Base-by-base conservation (phyloP, 768 basidiomycete genomes). In the Suillus bovinus region DNA sequence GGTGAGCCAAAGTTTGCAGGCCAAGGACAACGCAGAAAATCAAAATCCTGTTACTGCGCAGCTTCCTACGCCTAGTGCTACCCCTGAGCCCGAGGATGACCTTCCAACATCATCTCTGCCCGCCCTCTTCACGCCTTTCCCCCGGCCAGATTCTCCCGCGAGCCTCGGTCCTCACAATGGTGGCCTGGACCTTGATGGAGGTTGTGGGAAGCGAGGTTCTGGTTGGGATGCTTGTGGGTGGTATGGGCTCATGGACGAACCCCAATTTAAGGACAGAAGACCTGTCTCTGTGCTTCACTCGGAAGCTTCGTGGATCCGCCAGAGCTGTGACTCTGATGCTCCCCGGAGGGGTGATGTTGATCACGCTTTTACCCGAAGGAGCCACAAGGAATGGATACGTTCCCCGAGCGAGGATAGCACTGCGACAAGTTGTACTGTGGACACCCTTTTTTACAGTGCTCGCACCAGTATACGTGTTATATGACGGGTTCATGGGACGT, bases 211-310 rank as follows among this genome's bases (percentile, higher is more conserved):
- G 54, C 74, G 73, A 27, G 73, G 69, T 4, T 74, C 73, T 29
- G 73, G 73, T 29, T 76, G 74, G 73, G 68, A 74, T 22, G 64
- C 65, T 10, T 74, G 67, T 27, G 73, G 71, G 52, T 75, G 73
- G 73, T 74, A 75, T 14, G 73, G 70, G 7, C 50, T 67, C 3
- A 5, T 65, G 3, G 29, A 52, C 0, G 66, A 46, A 36, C 20
- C 36, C 10, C 17, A 4, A 33, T n/a, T 22, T 1, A 11, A 39
- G 16, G 36, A 41, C 3, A 39, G 9, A 34, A 20, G 42, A 24
- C 33, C 41, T 36, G 5, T 33, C 39, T 47, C 34, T 14, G 31
- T 14, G 24, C n/a, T 52, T 24, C n/a, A 34, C 27, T 36, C 31
- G 7, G 17, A 56, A 29, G 11, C 22, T 29, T 34, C 53, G 4